Evolutionary conservation across 805 yeast genomes (phyloP).

Genomic region (Ogataea corticis): DNA sequence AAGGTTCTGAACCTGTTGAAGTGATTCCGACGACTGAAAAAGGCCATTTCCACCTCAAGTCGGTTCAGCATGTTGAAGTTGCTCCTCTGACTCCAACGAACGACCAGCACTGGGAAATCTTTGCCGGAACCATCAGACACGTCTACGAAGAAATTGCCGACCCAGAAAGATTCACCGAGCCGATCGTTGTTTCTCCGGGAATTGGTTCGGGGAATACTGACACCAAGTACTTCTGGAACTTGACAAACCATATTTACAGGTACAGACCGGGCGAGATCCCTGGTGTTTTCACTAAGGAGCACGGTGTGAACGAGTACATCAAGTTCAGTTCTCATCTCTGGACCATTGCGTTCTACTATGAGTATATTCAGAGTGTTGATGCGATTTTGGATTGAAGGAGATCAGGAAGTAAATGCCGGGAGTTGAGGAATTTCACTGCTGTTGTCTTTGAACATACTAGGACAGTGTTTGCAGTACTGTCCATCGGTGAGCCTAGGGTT

Average conservation of each 20-base stretch:
- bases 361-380: slow-evolving; percentile 48
- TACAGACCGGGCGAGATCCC: slow-evolving; percentile 46
- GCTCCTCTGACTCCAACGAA: slow-evolving; percentile 54
- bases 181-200: slow-evolving; percentile 53
- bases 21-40: slow-evolving; percentile 30
- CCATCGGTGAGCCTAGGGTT: too few species aligned
- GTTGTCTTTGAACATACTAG: too few species aligned
- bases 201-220: slow-evolving; percentile 70
- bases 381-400: slow-evolving; percentile 16
- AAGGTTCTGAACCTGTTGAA: slow-evolving; percentile 18
- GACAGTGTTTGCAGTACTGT: too few species aligned
- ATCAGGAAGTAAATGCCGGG: too few species aligned
- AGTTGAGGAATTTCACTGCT: too few species aligned
- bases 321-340: slow-evolving; percentile 57
- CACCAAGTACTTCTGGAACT: slow-evolving; percentile 58
- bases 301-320: slow-evolving; percentile 66
- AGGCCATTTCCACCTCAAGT: slow-evolving; percentile 21
- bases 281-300: slow-evolving; percentile 45
- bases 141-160: slow-evolving; percentile 46
- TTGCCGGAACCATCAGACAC: slow-evolving; percentile 47
- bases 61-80: slow-evolving; percentile 37
- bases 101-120: slow-evolving; percentile 41
- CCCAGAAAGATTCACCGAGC: slow-evolving; percentile 32
- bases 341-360: slow-evolving; percentile 54
- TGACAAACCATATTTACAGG: slow-evolving; percentile 58